Evolutionary conservation across 495 filamentous ascomycete genomes (phyloP), one percentile per base, ranked within the genome.

Genomic region (Hyaloscypha finlandica): DNA sequence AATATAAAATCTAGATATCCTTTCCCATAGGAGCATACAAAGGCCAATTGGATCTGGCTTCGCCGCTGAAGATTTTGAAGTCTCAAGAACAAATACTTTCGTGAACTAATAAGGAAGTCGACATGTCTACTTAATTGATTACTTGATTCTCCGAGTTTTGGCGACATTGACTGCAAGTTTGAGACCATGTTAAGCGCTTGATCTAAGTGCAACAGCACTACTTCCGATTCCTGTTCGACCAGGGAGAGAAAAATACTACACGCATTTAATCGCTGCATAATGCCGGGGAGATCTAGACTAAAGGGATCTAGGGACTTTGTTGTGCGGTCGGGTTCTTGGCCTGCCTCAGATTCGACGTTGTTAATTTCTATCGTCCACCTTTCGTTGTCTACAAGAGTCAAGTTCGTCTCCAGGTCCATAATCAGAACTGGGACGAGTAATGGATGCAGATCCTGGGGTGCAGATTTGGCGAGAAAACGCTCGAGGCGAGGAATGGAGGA

Each of bases 341-440:
- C 19, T 4, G 54, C 22, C 54, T 57, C 54, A 2, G 6, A 8
- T 14, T 57, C 54, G 31, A 57, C 22, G 6, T 57, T 14, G 54
- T 57, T 57, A 12, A 57, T 57, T 25, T 57, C 54, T 33, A 14
- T 8, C 9, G 54, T 57, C 54, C 54, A 57, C 9, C 8, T n/a
- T 33, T 57, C 54, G n/a, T 57, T 19, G n/a, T 57, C 54, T 22
- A 3, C n/a, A 3, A 57, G 54, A 22, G 54, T 57, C 11, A 57
- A n/a, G 31, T 14, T n/a, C 22, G 54, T 57, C 54, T 57, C 54
- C 54, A 57, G 9, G 19, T 57, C 54, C 54, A 57, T 57, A 19
- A 22, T 57, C 11, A 57, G 8, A n/a, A 57, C 25, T 29, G 54
- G 54, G 8, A 57, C 8, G 19, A 57, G 54, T 3, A 57, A 9